Base-by-base conservation (phyloP, 2,329 filamentous ascomycete species). In the Chrysoporthe puriensis region DNA sequence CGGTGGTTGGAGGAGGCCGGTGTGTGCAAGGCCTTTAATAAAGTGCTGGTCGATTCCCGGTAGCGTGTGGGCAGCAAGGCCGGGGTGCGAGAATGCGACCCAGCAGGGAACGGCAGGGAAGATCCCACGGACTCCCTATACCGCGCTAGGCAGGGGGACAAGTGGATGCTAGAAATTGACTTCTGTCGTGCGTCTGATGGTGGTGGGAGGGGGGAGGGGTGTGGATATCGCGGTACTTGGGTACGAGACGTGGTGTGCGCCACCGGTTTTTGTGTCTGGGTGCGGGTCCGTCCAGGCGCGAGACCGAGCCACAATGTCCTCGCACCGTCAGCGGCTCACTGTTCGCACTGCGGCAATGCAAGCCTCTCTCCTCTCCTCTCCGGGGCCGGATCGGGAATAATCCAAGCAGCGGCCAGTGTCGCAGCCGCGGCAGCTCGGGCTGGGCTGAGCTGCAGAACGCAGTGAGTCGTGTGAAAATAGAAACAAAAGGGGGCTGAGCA, bases 161-260 rank as follows among this genome's bases (percentile, higher is more conserved):
- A 58, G 34, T 62, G 21, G 50, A 62, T 62, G 62, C 9, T 52
- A 4, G 13, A 54, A 54, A 54, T 34, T 54, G 26, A 26, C 21
- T 54, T 54, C 50, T 21, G 26, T 71, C 68, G 66, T 70, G 66
- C 65, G 48, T 36, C 43, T 56, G 61, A 26, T 67, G 59, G 60
- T 62, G 69, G 67, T 65, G 66, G 71, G 69, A 68, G 71, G 21
- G 66, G 67, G 69, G 72, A 70, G 71, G 73, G 14, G 73, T 74
- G 73, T 50, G 59, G 34, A 59, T 74, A 74, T 50, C 44, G 42
- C 18, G 60, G 65, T 71, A 72, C 56, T 57, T 69, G n/a, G 50
- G 46, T 50, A 21, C 62, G 21, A 26, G 13, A 32, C 26, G 50
- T 34, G n/a, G 48, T 43, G 48, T 43, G 54, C 60, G 59, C 32